Percentiles rank a stretch among this genome's conserved stretches.
phyloP scores from a whole-genome alignment of 1,284 basidiomycete species.

The Violaceomyces palustris region DNA sequence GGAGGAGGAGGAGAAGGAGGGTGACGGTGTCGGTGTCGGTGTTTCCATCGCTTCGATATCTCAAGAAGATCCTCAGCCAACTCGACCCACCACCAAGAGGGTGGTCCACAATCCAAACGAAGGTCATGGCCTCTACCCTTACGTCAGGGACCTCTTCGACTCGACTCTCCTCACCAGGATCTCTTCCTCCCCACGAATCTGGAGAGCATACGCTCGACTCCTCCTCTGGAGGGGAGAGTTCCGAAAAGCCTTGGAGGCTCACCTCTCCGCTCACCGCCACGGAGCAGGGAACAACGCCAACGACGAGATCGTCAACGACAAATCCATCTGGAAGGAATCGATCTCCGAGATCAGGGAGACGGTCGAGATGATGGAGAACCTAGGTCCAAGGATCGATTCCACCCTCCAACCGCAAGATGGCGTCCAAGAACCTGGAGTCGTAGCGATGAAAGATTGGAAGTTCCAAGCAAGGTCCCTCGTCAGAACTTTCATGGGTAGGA shows the following conservation, averaged over 20 bases:
- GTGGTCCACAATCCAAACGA: constrained; percentile 67
- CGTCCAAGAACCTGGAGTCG: too few species aligned
- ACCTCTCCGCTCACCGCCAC: constrained; percentile 33
- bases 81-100: too few species aligned
- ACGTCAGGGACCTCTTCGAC: constrained; percentile 69
- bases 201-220: constrained; percentile 40
- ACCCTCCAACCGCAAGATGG: too few species aligned
- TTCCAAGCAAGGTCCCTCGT: constrained; percentile 82
- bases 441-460: constrained; percentile 63
- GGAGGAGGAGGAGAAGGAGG: constrained; percentile 13
- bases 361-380: not conserved
- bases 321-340: constrained; percentile 1
- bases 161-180: constrained; percentile 71
- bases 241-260: constrained; percentile 18
- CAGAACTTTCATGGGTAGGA: constrained; percentile 74
- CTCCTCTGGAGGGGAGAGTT: constrained; percentile 30
- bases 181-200: constrained; percentile 55
- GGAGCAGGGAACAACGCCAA: constrained; percentile 13
- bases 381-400: too few species aligned
- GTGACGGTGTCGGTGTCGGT: too few species aligned
- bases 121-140: constrained; percentile 62
- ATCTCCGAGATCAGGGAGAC: not conserved
- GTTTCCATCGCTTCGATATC: too few species aligned
- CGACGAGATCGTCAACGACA: constrained; percentile 6
- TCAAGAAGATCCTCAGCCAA: too few species aligned